A percentile compares a stretch with the other conserved stretches of the same genome.
phyloP scores from a whole-genome alignment of 192 early-diverging fungal species.

The Umbelopsis sp. region DNA sequence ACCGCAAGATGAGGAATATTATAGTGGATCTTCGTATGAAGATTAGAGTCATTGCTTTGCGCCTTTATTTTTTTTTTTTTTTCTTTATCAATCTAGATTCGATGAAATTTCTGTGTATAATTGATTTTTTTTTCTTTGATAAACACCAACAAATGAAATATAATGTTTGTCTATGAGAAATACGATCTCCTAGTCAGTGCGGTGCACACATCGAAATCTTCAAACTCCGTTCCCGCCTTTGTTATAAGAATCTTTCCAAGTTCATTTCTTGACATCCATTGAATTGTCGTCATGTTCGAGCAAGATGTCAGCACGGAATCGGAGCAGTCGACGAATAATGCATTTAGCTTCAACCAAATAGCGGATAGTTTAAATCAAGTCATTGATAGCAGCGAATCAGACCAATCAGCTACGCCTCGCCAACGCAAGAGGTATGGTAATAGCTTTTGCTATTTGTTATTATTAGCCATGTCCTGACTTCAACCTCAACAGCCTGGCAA shows the following conservation, averaged over 20 bases:
- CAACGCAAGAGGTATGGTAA: neutral
- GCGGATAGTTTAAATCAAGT: neutral
- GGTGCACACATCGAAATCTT: neutral
- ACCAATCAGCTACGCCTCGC: neutral
- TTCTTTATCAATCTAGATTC: neutral
- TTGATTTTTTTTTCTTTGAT: neutral
- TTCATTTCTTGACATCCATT: neutral
- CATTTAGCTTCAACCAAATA: neutral
- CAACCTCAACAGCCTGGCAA: slow-evolving; percentile 21
- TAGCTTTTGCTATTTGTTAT: neutral
- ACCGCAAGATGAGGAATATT: neutral
- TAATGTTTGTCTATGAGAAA: neutral
- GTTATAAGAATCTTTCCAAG: neutral
- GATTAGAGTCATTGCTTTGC: neutral
- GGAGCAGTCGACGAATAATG: neutral
- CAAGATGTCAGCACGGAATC: neutral
- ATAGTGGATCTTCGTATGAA: neutral
- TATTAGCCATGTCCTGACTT: neutral
- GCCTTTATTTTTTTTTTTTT: neutral
- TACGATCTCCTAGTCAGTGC: neutral
- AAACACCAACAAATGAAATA: too few species aligned
- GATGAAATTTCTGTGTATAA: neutral
- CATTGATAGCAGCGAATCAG: neutral
- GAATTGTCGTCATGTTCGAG: neutral
- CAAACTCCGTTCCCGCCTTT: slow-evolving; percentile 8